A percentile compares a stretch with the other conserved stretches of the same genome.
Evolutionary conservation across 129 eudicot species (phyloP).

Genomic region (Escallonia rubra): DNA sequence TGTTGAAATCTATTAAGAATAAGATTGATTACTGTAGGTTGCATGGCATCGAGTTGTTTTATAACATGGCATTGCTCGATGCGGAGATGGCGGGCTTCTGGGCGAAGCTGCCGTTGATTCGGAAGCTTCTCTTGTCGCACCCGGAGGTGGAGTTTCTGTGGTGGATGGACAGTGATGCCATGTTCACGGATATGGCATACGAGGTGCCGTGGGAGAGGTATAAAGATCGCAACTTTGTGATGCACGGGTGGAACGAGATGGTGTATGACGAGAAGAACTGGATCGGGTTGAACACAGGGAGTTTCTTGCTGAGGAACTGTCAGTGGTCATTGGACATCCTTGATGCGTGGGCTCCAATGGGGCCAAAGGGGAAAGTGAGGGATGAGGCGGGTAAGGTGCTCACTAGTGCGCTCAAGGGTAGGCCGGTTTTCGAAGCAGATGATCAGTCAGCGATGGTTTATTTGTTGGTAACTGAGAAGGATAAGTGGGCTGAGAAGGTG

Average conservation of each 20-base stretch:
- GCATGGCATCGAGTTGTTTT: constrained; percentile 78
- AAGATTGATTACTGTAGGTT: constrained; percentile 84
- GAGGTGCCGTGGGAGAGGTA: constrained; percentile 91
- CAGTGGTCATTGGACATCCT: constrained; percentile 83
- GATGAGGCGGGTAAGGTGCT: constrained; percentile 69
- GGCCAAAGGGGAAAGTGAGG: constrained; percentile 71
- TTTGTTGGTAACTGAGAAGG: constrained; percentile 60
- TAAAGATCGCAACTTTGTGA: constrained; percentile 53
- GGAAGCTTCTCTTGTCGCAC: constrained; percentile 71
- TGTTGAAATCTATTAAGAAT: constrained; percentile 70
- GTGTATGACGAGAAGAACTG: constrained; percentile 77
- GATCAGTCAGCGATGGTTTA: constrained; percentile 94
- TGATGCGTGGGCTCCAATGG: constrained; percentile 85
- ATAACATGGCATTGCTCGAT: constrained; percentile 76
- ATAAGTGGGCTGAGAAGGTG: constrained; percentile 66
- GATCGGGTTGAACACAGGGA: constrained; percentile 88
- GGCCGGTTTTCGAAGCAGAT: constrained; percentile 92
- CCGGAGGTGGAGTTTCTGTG: constrained; percentile 86
- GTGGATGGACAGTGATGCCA: constrained; percentile 98
- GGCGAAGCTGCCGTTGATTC: constrained; percentile 75
- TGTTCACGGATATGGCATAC: constrained; percentile 89
- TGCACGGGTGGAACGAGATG: constrained; percentile 88
- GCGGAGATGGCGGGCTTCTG: constrained; percentile 95
- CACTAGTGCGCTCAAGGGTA: constrained; percentile 61
- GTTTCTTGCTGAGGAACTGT: constrained; percentile 71